Conservation (phyloP, 2,329 filamentous ascomycete species). For the Daldinia sp. region DNA sequence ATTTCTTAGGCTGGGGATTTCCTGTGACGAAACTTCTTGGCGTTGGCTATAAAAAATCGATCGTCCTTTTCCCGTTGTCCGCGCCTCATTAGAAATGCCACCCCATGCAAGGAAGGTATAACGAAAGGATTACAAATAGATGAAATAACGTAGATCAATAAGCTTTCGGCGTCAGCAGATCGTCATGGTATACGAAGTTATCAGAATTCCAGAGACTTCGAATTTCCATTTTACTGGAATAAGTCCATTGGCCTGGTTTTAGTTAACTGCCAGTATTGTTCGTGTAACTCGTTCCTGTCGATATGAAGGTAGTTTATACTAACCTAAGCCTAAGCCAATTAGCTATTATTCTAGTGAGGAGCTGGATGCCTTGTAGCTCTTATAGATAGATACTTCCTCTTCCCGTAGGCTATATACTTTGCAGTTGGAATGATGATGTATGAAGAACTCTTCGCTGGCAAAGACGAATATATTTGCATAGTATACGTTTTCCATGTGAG, state of each 20-base stretch:
- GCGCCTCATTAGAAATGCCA: slow-evolving; percentile 1
- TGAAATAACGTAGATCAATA: slow-evolving; percentile 4
- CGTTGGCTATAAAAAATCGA: background rate
- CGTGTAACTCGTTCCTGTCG: background rate
- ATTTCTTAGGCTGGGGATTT: background rate
- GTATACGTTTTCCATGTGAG: too few species aligned
- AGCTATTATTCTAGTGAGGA: too few species aligned
- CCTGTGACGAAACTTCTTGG: background rate
- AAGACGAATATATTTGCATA: background rate
- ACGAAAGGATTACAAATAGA: background rate
- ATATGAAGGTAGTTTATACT: too few species aligned
- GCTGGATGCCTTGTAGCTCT: too few species aligned
- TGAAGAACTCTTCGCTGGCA: background rate
- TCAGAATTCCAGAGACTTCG: background rate
- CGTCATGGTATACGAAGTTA: background rate
- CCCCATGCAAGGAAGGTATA: background rate
- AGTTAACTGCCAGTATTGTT: background rate
- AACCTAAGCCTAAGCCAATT: background rate
- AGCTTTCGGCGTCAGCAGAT: slow-evolving; percentile 3
- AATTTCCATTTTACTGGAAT: background rate
- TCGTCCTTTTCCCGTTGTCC: background rate
- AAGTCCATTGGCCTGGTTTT: background rate
- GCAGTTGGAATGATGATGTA: background rate
- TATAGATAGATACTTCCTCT: too few species aligned
- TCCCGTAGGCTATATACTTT: too few species aligned